A percentile compares a stretch with the other conserved stretches of the same genome.
phyloP scores from a whole-genome alignment of 2,329 filamentous ascomycete genomes.

The Clarireedia hainanense region DNA sequence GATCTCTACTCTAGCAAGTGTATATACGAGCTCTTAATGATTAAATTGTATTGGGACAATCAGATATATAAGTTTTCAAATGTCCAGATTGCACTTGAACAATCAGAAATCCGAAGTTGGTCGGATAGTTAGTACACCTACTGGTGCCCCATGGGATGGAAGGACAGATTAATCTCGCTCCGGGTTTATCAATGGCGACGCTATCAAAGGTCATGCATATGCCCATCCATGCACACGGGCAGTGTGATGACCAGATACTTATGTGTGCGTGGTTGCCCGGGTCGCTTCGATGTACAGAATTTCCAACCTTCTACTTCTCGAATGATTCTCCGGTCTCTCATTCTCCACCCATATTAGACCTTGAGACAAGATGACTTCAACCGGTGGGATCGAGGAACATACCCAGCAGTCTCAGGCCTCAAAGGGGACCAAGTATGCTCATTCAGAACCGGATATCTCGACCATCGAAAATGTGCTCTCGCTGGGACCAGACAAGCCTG shows the following conservation, averaged over 20 bases:
- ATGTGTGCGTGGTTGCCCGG: background rate
- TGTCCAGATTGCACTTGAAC: too few relatives aligned
- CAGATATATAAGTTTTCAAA: too few relatives aligned
- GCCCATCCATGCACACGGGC: background rate
- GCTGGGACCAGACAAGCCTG: slow-evolving; percentile 29
- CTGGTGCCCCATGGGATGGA: slow-evolving; percentile 2
- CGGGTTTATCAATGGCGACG: background rate
- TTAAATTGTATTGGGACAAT: too few relatives aligned
- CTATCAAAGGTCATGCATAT: background rate
- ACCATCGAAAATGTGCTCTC: background rate
- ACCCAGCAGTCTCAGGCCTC: background rate
- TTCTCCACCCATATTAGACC: too few relatives aligned
- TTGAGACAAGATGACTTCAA: too few relatives aligned
- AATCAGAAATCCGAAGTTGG: too few relatives aligned
- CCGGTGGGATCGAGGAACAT: too few relatives aligned
- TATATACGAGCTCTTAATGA: too few relatives aligned
- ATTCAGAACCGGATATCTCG: background rate
- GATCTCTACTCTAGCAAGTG: too few relatives aligned
- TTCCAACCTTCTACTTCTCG: background rate
- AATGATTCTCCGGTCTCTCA: background rate
- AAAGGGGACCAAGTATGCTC: background rate
- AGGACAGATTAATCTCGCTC: background rate
- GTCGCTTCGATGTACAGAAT: background rate
- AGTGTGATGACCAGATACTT: background rate
- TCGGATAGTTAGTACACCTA: too few relatives aligned